A percentile compares a stretch with the other conserved stretches of the same genome.
Evolutionary conservation across 2,329 filamentous ascomycete genomes (phyloP).

Genomic region (Geosmithia flava): DNA sequence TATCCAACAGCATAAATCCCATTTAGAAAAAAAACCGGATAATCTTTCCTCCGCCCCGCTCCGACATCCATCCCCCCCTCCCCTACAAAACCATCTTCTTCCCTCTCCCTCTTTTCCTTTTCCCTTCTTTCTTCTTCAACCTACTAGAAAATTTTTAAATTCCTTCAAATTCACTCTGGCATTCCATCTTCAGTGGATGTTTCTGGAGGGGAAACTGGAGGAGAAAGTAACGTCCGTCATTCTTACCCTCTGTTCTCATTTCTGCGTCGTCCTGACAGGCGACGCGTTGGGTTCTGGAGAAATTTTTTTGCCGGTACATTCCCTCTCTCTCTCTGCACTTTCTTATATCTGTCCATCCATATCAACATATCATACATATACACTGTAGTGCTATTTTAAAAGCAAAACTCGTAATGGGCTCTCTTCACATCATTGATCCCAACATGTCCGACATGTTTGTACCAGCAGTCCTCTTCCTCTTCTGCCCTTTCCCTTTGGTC

Average conservation of each 20-base stretch:
- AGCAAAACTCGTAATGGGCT: background rate
- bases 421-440: background rate
- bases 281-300: constrained; percentile 4
- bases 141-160: constrained; percentile 28
- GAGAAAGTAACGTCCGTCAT: constrained; percentile 41
- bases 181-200: constrained; percentile 39
- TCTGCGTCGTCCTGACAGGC: constrained; percentile 8
- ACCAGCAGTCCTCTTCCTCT: too few species aligned
- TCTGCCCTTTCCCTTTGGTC: constrained; percentile 1
- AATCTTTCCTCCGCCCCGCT: background rate
- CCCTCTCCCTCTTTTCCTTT: constrained; percentile 2
- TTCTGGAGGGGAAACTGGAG: constrained; percentile 60
- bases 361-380: too few species aligned
- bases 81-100: constrained; percentile 2
- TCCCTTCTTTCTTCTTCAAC: constrained; percentile 20
- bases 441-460: constrained; percentile 4
- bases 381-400: too few species aligned
- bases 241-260: constrained; percentile 36
- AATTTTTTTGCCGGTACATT: constrained; percentile 5
- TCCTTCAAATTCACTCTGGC: constrained; percentile 61
- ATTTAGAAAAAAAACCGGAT: background rate
- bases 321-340: too few species aligned
- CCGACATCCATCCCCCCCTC: constrained; percentile 1
- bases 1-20: too few species aligned
- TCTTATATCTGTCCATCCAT: too few species aligned